Base-by-base conservation (phyloP, 2,329 filamentous ascomycete species). In the Colletotrichum sp. region DNA sequence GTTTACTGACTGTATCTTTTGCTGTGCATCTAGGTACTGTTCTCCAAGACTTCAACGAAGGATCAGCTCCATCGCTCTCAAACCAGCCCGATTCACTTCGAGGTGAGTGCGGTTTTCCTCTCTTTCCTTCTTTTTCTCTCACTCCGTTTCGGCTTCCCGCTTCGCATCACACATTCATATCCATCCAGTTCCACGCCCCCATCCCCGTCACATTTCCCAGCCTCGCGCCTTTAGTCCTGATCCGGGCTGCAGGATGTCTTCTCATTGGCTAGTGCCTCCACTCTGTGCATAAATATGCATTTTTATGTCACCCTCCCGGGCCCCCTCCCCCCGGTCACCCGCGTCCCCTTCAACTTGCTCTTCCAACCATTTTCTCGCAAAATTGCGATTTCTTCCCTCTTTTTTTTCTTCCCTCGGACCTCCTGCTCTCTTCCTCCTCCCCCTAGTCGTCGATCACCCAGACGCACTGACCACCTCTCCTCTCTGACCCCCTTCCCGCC, bases 301-400 rank as follows among this genome's bases (percentile, higher is more conserved):
- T 76, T 59, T 76, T 76, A 75, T 76, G 75, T 66, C 72, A 67
- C 55, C 44, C 49, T 66, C 26, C 64, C 26, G 24, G 16, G 49
- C 32, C 66, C n/a, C 26, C 34, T 62, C 60, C 71, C 60, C 71
- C 13, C 21, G 65, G 64, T 65, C 9, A 44, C 28, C 30, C 49
- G 24, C 49, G 21, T 73, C 49, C 44, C 71, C 21, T 73, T 69
- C 74, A 76, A 73, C 74, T 75, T 59, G 59, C 59, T 59, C 74
- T 76, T 74, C 74, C 67, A 76, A 71, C 78, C 72, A 80, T 65
- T 66, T 74, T 39, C 70, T 76, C 71, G 57, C 74, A 80, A 81
- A 79, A 70, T 78, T 82, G 81, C 81, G 78, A 81, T 81, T 83
- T 81, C 82, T 81, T 76, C 72, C 69, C 69, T 74, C 69, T 66